A percentile compares a stretch with the other conserved stretches of the same genome.
phyloP scores from a whole-genome alignment of 306 rosid species.

The Prunus fruticosa region DNA sequence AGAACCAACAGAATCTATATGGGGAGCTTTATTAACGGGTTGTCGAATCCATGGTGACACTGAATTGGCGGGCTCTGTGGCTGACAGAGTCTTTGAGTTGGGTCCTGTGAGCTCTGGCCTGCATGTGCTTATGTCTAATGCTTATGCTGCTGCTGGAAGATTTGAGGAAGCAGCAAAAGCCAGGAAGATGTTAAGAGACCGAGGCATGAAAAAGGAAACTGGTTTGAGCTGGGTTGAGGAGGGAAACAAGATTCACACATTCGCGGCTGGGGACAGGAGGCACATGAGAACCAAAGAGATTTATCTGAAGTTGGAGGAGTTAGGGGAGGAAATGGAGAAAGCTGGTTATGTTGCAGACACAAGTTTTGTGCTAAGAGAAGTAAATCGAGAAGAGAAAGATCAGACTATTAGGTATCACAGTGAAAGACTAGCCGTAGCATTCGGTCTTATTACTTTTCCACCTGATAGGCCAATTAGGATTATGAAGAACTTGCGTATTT shows the following conservation, averaged over 20 bases:
- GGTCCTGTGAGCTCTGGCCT: constrained; percentile 60
- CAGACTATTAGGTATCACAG: constrained; percentile 68
- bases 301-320: constrained; percentile 71
- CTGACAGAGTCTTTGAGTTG: constrained; percentile 55
- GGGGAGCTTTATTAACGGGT: constrained; percentile 87
- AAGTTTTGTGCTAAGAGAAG: constrained; percentile 70
- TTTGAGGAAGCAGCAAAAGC: constrained; percentile 86
- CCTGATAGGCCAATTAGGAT: constrained; percentile 69
- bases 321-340: constrained; percentile 67
- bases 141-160: constrained; percentile 84
- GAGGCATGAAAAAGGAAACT: constrained; percentile 73
- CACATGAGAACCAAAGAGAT: constrained; percentile 57
- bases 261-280: constrained; percentile 66
- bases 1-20: constrained; percentile 72
- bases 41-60: constrained; percentile 73
- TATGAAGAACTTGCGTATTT: constrained; percentile 87
- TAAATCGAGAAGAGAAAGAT: constrained; percentile 68
- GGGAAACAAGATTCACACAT: constrained; percentile 73
- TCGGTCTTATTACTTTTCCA: constrained; percentile 67
- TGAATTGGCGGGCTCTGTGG: constrained; percentile 70
- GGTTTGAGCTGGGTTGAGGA: constrained; percentile 95
- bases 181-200: constrained; percentile 65
- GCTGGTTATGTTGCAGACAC: constrained; percentile 92
- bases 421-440: constrained; percentile 84
- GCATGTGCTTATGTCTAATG: constrained; percentile 66